Percentiles rank a stretch among this genome's conserved stretches.
Evolutionary conservation across 768 basidiomycete species (phyloP).

Genomic region (Cyathus striatus): DNA sequence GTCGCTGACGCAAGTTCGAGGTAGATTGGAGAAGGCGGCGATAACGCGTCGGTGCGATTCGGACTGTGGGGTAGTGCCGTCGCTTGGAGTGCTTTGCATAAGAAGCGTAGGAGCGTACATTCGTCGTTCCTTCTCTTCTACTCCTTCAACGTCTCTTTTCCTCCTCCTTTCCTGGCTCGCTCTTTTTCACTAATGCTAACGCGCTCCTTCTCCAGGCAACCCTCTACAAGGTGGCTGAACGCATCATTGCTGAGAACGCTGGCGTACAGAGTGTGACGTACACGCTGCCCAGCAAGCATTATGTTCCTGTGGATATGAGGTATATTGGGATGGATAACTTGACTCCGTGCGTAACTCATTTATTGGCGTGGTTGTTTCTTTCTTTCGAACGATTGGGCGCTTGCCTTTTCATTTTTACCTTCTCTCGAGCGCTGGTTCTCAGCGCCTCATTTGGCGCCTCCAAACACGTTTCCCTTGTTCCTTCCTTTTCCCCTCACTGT

Average conservation of each 20-base stretch:
- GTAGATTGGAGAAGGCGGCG: too few relatives aligned
- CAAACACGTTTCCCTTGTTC: too few relatives aligned
- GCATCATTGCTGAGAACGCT: constrained; percentile 61
- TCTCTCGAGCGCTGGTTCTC: too few relatives aligned
- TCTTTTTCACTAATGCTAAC: not conserved
- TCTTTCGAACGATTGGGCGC: not conserved
- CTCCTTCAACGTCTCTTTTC: not conserved
- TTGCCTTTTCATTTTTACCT: not conserved
- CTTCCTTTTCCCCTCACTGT: too few relatives aligned
- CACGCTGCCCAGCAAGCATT: constrained; percentile 89
- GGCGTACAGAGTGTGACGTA: constrained; percentile 62
- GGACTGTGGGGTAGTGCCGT: too few relatives aligned
- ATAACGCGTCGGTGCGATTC: too few relatives aligned
- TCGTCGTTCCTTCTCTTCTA: not conserved
- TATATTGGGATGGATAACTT: constrained; percentile 70
- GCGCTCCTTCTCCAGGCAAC: constrained; percentile 61
- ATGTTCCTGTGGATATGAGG: constrained; percentile 81
- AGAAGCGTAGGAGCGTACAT: too few relatives aligned
- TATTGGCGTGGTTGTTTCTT: constrained; percentile 14
- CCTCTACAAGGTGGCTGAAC: constrained; percentile 82
- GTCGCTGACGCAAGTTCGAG: too few relatives aligned
- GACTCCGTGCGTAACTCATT: constrained; percentile 44
- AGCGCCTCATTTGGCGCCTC: too few relatives aligned
- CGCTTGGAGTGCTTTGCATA: too few relatives aligned
- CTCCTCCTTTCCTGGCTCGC: not conserved